These are phyloP conservation scores for Auriscalpium orientale DNA, from an alignment of 768 basidiomycete species.

Conservation along the genomic window DNA sequence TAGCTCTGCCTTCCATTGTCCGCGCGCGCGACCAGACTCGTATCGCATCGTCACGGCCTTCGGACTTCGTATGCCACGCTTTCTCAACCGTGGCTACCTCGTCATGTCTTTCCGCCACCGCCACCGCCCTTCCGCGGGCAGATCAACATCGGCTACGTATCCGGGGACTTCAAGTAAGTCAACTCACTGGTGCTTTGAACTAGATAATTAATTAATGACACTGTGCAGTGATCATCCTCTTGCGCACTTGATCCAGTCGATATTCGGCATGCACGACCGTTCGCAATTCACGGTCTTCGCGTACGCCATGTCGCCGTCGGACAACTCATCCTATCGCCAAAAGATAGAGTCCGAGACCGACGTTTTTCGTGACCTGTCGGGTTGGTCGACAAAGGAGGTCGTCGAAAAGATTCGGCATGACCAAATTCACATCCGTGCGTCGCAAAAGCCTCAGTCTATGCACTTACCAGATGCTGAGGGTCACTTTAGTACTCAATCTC, in stretches of 20 bases:
- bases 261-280: constrained; percentile 36
- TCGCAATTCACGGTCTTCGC: constrained; percentile 34
- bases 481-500: constrained; percentile 32
- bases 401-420: constrained; percentile 33
- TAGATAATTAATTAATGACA: not conserved
- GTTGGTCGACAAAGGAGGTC: constrained; percentile 28
- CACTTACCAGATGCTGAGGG: too few relatives aligned
- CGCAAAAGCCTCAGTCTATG: not conserved
- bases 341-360: constrained; percentile 34
- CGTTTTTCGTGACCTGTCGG: constrained; percentile 36
- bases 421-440: constrained; percentile 40
- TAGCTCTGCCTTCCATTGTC: constrained; percentile 41
- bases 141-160: constrained; percentile 43
- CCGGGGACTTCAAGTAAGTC: constrained; percentile 38
- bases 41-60: constrained; percentile 41
- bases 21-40: constrained; percentile 34
- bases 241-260: constrained; percentile 45
- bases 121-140: constrained; percentile 31
- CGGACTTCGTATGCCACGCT: constrained; percentile 36
- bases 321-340: constrained; percentile 35
- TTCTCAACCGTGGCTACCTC: constrained; percentile 33
- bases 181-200: not conserved
- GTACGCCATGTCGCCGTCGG: constrained; percentile 43
- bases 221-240: constrained; percentile 39
- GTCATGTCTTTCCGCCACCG: constrained; percentile 32